Evolutionary conservation across 331 rosid species (phyloP), one percentile per base, ranked within the genome.

Genomic region (Quercus tomentella): DNA sequence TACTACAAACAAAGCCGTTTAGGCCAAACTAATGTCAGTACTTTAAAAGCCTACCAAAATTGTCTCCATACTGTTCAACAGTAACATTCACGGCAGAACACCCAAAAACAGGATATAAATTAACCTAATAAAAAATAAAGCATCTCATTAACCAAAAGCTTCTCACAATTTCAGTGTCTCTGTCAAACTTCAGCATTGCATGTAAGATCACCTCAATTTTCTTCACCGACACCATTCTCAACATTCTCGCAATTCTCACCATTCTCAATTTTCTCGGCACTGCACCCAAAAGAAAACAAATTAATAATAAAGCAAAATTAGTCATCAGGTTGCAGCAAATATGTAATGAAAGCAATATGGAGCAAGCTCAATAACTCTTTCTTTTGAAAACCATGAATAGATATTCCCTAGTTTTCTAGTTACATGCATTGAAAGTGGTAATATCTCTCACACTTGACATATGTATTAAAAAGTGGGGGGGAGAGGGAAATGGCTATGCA

Each of bases 251-350:
- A 93, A 86, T 97, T 94, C 76, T 60, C 76, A 3, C 73, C 61
- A 30, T 56, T 37, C 71, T 88, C 97, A 81, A 55, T 80, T 61
- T 85, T 80, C 79, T 88, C 97, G 68, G 93, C 94, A 86, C 99
- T 95, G 90, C 91, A 87, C 74, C 51, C 37, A 76, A 82, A 81
- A 73, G 77, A 16, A 69, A 77, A 70, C 63, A 37, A 54, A 28
- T 87, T 66, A 76, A 41, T 55, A 66, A 16, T 56, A 15, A 8
- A 30, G 26, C 45, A 18, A 22, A 72, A 30, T 22, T 4, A 11
- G 18, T 10, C 26, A 70, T 68, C 58, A 26, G 7, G 60, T 66
- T 7, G 16, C 22, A 18, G 71, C 54, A 41, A 4, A 56, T 3
- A 41, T 37, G 20, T 11, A 6, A 74, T 15, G 54, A 49, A 14